A percentile compares a stretch with the other conserved stretches of the same genome.
Conservation (phyloP, 2,329 filamentous ascomycete species). For the Magnaporthiopsis poae region DNA sequence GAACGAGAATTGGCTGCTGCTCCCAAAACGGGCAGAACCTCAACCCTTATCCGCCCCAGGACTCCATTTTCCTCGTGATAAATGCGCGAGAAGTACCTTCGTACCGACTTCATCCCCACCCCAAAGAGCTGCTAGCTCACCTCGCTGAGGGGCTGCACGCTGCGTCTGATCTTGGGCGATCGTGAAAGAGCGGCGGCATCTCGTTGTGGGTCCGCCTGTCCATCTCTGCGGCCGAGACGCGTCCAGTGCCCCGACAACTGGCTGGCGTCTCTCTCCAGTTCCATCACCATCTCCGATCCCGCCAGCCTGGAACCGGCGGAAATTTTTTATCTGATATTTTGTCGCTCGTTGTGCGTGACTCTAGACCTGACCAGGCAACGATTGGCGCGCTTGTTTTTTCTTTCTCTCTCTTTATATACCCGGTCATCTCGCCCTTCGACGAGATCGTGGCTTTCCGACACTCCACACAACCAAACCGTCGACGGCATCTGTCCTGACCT, state of each 20-base stretch:
- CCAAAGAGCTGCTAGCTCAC: background rate
- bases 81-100: background rate
- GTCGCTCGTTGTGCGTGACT: background rate
- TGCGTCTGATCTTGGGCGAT: background rate
- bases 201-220: background rate
- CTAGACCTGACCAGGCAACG: background rate
- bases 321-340: background rate
- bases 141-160: no score
- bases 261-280: no score
- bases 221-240: background rate
- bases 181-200: background rate
- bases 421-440: background rate
- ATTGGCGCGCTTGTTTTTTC: background rate
- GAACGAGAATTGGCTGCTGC: background rate
- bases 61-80: background rate
- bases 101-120: background rate
- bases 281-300: no score
- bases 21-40: background rate
- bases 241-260: background rate
- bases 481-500: background rate
- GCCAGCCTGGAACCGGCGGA: no score
- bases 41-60: background rate
- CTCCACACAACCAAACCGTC: no score
- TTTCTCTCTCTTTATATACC: background rate
- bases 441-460: background rate